A percentile compares a stretch with the other conserved stretches of the same genome.
These are phyloP conservation scores for Lagerstroemia speciosa DNA, from an alignment of 345 rosid genomes.

Conservation along the genomic window DNA sequence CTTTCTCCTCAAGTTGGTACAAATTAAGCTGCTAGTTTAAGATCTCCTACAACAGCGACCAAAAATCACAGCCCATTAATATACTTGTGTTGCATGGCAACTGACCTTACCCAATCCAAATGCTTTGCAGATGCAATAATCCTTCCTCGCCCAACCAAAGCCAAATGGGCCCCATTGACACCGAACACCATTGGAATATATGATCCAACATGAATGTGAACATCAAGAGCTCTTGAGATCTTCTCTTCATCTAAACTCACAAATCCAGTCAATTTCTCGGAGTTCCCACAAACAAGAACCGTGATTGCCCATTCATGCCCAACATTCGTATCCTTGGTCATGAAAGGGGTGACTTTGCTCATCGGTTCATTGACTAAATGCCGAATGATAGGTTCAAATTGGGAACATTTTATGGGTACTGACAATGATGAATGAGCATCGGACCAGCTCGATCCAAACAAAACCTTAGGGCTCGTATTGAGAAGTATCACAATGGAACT, in stretches of 20 bases:
- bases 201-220: slow-evolving; percentile 49
- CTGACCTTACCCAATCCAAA: slow-evolving; percentile 74
- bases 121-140: slow-evolving; percentile 64
- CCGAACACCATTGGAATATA: slow-evolving; percentile 55
- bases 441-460: background rate
- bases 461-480: background rate
- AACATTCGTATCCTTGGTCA: slow-evolving; percentile 24
- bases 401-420: slow-evolving; percentile 20
- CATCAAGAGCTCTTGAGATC: slow-evolving; percentile 31
- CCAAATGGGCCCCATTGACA: slow-evolving; percentile 49
- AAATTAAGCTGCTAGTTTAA: background rate
- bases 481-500: background rate
- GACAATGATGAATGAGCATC: slow-evolving; percentile 12
- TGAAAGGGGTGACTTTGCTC: slow-evolving; percentile 32
- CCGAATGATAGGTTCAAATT: slow-evolving; percentile 31
- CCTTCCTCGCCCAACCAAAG: slow-evolving; percentile 73
- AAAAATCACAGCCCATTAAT: background rate
- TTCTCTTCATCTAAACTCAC: slow-evolving; percentile 13
- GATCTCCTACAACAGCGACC: background rate
- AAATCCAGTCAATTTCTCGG: slow-evolving; percentile 25
- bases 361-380: slow-evolving; percentile 38
- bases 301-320: slow-evolving; percentile 71
- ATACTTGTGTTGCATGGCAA: background rate
- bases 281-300: slow-evolving; percentile 54
- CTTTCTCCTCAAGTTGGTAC: background rate